phyloP scores from a whole-genome alignment of 768 basidiomycete genomes.

The Lentinula detonsa region DNA sequence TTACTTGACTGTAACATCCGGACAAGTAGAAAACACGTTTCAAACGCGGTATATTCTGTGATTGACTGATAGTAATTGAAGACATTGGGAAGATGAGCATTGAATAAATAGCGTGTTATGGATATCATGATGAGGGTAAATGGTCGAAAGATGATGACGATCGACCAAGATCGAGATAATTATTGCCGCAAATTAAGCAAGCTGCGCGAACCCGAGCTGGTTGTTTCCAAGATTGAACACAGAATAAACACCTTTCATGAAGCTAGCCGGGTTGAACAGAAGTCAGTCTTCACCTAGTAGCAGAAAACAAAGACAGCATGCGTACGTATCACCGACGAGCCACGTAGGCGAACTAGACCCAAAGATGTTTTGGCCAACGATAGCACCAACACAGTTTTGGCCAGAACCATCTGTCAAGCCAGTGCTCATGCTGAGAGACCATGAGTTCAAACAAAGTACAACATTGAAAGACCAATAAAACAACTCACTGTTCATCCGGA shows the following conservation, averaged over 20 bases:
- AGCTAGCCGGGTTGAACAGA: not conserved
- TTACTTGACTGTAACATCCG: too few relatives aligned
- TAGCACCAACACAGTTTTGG: not conserved
- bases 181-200: not conserved
- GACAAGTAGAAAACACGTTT: not conserved
- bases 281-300: not conserved
- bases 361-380: not conserved
- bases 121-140: not conserved
- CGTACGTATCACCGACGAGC: slow-evolving; percentile 2
- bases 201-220: not conserved
- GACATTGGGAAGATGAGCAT: too few relatives aligned
- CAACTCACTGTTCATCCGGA: not conserved
- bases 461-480: not conserved
- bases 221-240: not conserved
- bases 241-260: slow-evolving; percentile 3
- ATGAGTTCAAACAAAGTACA: not conserved
- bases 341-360: not conserved
- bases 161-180: not conserved
- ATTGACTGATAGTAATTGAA: too few relatives aligned
- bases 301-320: not conserved
- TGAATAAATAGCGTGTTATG: not conserved
- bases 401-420: not conserved
- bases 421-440: not conserved
- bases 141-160: not conserved
- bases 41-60: too few relatives aligned